Evolutionary conservation across 1,284 basidiomycete genomes (phyloP).

Genomic region (Ganoderma meredithae): DNA sequence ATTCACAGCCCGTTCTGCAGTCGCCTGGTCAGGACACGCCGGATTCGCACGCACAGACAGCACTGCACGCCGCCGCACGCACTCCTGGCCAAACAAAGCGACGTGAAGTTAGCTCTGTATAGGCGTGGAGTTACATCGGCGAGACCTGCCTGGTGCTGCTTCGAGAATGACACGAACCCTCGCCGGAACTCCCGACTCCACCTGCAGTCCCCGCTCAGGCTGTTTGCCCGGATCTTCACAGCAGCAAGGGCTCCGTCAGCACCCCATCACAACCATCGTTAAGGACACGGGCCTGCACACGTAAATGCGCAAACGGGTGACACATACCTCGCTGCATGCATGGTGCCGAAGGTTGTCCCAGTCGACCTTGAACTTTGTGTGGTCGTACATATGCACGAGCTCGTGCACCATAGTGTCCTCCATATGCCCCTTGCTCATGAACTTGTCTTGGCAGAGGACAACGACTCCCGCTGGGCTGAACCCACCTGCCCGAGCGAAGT

Average conservation of each 20-base stretch:
- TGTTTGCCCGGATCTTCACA: constrained; percentile 90
- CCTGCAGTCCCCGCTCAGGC: constrained; percentile 91
- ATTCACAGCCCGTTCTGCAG: constrained; percentile 90
- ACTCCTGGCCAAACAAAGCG: constrained; percentile 60
- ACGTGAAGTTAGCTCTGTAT: constrained; percentile 18
- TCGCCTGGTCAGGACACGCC: constrained; percentile 76
- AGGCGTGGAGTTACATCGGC: constrained; percentile 14
- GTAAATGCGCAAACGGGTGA: constrained; percentile 9
- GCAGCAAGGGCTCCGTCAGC: constrained; percentile 11
- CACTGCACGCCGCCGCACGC: constrained; percentile 88
- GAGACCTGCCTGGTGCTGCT: constrained; percentile 87
- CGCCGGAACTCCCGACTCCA: constrained; percentile 84
- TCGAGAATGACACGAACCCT: constrained; percentile 81
- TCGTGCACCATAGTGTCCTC: constrained; percentile 95
- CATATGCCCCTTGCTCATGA: constrained; percentile 86
- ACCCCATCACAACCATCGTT: constrained; percentile 1
- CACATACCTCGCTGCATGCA: constrained; percentile 91
- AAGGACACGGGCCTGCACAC: constrained; percentile 9
- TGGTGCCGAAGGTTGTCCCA: constrained; percentile 93
- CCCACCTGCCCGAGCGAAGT: constrained; percentile 78
- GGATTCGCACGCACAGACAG: constrained; percentile 85
- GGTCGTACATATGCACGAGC: constrained; percentile 96
- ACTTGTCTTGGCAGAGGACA: constrained; percentile 84
- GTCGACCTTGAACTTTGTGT: constrained; percentile 93
- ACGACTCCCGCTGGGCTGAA: constrained; percentile 83